Percentiles rank a stretch among this genome's conserved stretches.
phyloP scores from a whole-genome alignment of 2,329 filamentous ascomycete species.

The Sporothrix brasiliensis region DNA sequence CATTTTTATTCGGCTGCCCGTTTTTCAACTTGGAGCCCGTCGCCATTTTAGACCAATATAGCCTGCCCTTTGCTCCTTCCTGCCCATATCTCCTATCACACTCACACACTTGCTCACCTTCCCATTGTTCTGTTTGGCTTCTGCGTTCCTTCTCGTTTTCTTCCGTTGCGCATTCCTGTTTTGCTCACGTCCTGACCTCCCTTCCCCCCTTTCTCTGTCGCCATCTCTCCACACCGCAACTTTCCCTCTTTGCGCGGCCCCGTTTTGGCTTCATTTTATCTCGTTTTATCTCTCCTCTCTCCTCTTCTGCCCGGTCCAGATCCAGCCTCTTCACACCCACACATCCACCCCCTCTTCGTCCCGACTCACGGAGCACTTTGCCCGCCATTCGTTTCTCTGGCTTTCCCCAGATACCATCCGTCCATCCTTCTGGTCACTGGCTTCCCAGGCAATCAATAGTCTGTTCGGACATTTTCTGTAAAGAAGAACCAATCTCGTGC shows the following conservation, averaged over 20 bases:
- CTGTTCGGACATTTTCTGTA: constrained; percentile 28
- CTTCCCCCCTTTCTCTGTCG: background rate
- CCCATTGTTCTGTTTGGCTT: constrained; percentile 16
- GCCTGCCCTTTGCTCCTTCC: constrained; percentile 19
- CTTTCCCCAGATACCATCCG: constrained; percentile 11
- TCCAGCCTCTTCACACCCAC: constrained; percentile 2
- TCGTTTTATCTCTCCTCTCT: too few relatives aligned
- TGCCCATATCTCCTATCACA: background rate
- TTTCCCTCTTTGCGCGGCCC: constrained; percentile 1
- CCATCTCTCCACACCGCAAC: constrained; percentile 13
- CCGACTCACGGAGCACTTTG: constrained; percentile 12
- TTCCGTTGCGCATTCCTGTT: background rate
- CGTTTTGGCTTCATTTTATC: constrained; percentile 6
- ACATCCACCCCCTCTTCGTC: background rate
- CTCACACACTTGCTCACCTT: background rate
- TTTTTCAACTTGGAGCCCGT: background rate
- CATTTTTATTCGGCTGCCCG: background rate
- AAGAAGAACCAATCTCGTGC: constrained; percentile 20
- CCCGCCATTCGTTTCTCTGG: background rate
- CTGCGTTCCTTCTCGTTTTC: constrained; percentile 7
- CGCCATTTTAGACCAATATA: constrained; percentile 23
- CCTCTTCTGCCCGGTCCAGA: constrained; percentile 1
- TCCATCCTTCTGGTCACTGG: background rate
- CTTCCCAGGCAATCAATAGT: constrained; percentile 8
- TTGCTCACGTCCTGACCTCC: background rate